Base-by-base conservation (phyloP, 176 grass and related monocot genomes). In the Alopecurus myosuroides region DNA sequence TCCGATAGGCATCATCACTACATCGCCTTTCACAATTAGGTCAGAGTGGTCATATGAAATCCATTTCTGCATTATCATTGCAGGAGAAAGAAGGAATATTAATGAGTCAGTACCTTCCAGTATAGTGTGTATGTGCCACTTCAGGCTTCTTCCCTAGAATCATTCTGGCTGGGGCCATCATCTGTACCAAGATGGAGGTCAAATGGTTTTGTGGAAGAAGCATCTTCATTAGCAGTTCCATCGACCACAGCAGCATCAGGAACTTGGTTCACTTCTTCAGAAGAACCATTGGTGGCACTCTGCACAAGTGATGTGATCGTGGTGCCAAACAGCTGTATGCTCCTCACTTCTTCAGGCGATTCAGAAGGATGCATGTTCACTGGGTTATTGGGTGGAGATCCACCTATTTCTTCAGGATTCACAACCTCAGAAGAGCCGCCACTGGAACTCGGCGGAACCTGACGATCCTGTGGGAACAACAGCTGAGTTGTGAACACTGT, bases 271-370 rank as follows among this genome's bases (percentile, higher is more conserved):
- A 48, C 45, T 80, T 68, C 46, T 89, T 80, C 36, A 17, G 41
- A 73, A 28, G 35, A 20, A 73, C 4, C 73, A 40, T 8, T 17
- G 37, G 23, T 40, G 19, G 42, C 45, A 48, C 20, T 48, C 25
- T 41, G 80, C 35, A 15, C 75, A 41, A 41, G 69, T 9, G 51
- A 22, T 17, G 83, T 77, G 34, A 86, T 86, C 11, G 78, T 90
- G 40, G 50, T 1, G 42, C 88, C 88, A 78, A 90, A 90, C 53
- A 90, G 64, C 41, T 73, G 72, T 72, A 90, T 86, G 88, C 62
- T 90, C 83, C 19, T 82, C 31, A 11, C 20, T 36, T 52, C 25
- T 2, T 70, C 71, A 49, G 69, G 55, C 34, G 76, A n/a, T 49
- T 80, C 50, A 31, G 81, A 39, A 63, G 52, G 53, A 72, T 0